phyloP scores from a whole-genome alignment of 495 filamentous ascomycete genomes.

The Tuber melanosporum region DNA sequence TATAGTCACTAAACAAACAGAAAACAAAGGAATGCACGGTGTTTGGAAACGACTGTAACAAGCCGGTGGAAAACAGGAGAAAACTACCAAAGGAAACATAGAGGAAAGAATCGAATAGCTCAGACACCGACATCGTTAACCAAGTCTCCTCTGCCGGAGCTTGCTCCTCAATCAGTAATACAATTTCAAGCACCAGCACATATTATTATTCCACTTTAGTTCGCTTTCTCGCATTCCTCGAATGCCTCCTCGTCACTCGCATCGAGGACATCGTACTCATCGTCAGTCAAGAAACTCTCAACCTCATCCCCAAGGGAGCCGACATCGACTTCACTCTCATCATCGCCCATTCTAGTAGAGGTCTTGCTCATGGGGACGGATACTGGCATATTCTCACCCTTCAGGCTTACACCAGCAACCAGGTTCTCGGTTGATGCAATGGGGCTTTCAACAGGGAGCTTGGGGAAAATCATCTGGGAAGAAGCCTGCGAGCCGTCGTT shows the following conservation, averaged over 20 bases:
- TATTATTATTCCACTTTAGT: constrained; percentile 17
- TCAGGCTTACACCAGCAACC: constrained; percentile 9
- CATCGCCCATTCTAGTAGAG: constrained; percentile 46
- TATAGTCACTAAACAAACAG: constrained; percentile 26
- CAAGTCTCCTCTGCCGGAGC: constrained; percentile 14
- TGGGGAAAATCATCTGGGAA: constrained; percentile 87
- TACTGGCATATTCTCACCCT: constrained; percentile 42
- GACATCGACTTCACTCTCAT: constrained; percentile 51
- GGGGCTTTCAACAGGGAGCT: constrained; percentile 89
- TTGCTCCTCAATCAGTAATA: constrained; percentile 26
- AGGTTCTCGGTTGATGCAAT: constrained; percentile 61
- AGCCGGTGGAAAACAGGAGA: constrained; percentile 14
- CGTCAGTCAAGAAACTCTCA: constrained; percentile 79
- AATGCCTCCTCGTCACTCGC: constrained; percentile 79
- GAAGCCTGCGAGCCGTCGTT: constrained; percentile 29
- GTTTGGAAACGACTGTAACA: constrained; percentile 16
- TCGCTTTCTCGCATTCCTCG: constrained; percentile 32
- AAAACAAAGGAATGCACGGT: not conserved
- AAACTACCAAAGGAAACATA: constrained; percentile 21
- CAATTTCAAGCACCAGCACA: constrained; percentile 28
- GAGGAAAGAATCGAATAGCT: constrained; percentile 17
- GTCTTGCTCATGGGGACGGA: constrained; percentile 48
- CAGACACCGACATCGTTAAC: constrained; percentile 31
- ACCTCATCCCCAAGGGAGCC: constrained; percentile 46
- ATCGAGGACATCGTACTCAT: constrained; percentile 95